Evolutionary conservation across 441 rosid species (phyloP), one percentile per base, ranked within the genome.

Genomic region (Melastoma candidum): DNA sequence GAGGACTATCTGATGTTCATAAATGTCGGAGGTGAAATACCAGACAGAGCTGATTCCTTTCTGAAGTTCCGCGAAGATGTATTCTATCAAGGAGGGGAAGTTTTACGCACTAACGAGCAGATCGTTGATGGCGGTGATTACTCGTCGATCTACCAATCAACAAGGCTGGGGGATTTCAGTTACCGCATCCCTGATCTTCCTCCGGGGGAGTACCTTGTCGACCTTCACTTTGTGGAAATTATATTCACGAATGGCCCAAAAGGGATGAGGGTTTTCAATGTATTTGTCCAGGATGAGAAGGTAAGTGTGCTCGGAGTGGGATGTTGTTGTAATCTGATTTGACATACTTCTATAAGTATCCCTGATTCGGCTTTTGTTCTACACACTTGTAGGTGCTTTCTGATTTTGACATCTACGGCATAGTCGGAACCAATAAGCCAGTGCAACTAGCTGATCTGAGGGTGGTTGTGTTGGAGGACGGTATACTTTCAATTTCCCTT

Each of bases 251-350:
- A 78, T 66, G 96, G 92, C 58, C 96, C 97, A 55, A 83, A 73
- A 67, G 96, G 90, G 68, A 81, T 83, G 60, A 70, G 96, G 69
- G 85, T 84, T 2, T 90, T 90, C 70, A 69, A 87, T 61, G 92
- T 83, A 51, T 84, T 81, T 69, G 69, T 90, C 59, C 96, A 87
- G 74, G 96, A 78, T 67, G 95, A 87, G 51, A 87, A 84, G 95
- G 97, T 54, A 72, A 79, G 80, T 52, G 2, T 52, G 12, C 12
- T 24, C 3, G 0, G 48, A 46, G 44, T 41, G 4, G 17, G 26
- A 3, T 46, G 11, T 32, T 44, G 17, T n/a, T 27, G 44, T n/a
- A 14, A 1, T 56, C 10, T 32, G 11, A 36, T 50, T 26, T 46
- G 12, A 12, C 11, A 44, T 49, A 11, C 22, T 32, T 32, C 8